Conservation (phyloP, 1,284 basidiomycete genomes). For the Neonothopanus nambi region DNA sequence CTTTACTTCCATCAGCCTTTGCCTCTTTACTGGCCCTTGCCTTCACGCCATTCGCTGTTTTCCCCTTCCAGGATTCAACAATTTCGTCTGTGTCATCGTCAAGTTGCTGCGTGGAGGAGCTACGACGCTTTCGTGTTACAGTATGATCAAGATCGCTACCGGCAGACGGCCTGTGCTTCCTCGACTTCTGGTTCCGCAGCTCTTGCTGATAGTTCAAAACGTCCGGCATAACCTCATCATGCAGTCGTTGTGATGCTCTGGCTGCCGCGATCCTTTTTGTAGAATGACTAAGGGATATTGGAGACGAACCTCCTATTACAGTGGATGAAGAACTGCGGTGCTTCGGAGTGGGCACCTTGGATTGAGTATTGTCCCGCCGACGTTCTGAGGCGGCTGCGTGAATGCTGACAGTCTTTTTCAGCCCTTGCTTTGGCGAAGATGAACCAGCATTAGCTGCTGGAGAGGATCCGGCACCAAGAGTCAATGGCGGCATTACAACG, state of each 20-base stretch:
- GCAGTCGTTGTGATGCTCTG: constrained; percentile 61
- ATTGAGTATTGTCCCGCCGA: not conserved
- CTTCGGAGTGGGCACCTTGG: not conserved
- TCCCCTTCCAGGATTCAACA: constrained; percentile 20
- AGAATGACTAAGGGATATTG: not conserved
- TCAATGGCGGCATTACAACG: constrained; percentile 4
- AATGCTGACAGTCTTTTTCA: constrained; percentile 10
- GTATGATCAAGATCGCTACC: constrained; percentile 19
- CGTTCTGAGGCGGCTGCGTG: constrained; percentile 10
- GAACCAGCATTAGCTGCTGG: not conserved
- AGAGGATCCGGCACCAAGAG: not conserved
- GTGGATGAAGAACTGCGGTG: not conserved
- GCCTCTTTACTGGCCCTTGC: constrained; percentile 9
- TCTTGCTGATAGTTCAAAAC: constrained; percentile 68
- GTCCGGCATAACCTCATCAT: constrained; percentile 76
- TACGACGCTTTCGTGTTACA: constrained; percentile 14
- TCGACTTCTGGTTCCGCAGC: constrained; percentile 31
- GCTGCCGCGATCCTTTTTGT: constrained; percentile 62
- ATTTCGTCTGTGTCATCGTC: constrained; percentile 15
- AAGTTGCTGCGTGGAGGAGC: constrained; percentile 3
- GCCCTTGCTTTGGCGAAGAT: not conserved
- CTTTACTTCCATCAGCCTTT: constrained; percentile 21
- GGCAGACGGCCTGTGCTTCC: constrained; percentile 1
- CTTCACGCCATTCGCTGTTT: constrained; percentile 14
- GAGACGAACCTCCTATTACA: not conserved